phyloP scores from a whole-genome alignment of 208 protist species.

The Naegleria gruberi region DNA sequence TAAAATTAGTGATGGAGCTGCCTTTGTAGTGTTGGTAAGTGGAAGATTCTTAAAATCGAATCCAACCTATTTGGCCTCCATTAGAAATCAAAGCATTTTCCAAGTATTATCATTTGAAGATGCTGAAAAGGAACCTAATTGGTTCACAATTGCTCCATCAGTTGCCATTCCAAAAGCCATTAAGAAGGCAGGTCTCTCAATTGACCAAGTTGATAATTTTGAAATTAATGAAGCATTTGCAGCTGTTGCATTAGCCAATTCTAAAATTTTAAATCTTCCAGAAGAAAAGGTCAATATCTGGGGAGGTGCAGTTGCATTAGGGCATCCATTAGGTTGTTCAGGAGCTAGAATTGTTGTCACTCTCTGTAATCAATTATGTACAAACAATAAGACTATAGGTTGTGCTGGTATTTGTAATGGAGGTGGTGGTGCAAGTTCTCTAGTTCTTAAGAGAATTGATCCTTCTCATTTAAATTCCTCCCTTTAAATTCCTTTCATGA shows the following conservation, averaged over 20 bases:
- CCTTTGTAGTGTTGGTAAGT: constrained; percentile 59
- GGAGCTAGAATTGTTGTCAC: constrained; percentile 69
- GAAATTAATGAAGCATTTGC: constrained; percentile 96
- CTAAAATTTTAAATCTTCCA: constrained; percentile 63
- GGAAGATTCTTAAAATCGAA: constrained; percentile 24
- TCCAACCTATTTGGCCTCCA: constrained; percentile 54
- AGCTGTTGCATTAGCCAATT: constrained; percentile 71
- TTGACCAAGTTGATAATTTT: constrained; percentile 69
- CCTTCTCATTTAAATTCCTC: background rate
- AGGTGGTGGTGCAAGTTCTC: constrained; percentile 78
- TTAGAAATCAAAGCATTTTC: constrained; percentile 64
- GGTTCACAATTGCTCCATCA: constrained; percentile 78
- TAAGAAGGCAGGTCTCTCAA: constrained; percentile 40
- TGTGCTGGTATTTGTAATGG: constrained; percentile 86
- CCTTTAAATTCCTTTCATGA: no score
- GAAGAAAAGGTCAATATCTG: constrained; percentile 76
- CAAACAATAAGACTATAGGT: constrained; percentile 51
- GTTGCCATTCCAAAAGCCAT: constrained; percentile 69
- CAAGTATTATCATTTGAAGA: constrained; percentile 70
- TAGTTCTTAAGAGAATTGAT: constrained; percentile 57
- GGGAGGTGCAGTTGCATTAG: constrained; percentile 83
- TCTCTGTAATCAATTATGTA: constrained; percentile 59
- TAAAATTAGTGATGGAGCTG: constrained; percentile 74
- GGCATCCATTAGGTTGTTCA: constrained; percentile 86
- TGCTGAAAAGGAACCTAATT: constrained; percentile 66